A percentile compares a stretch with the other conserved stretches of the same genome.
Evolutionary conservation across 805 yeast species (phyloP).

Genomic region (Brettanomyces nanus): DNA sequence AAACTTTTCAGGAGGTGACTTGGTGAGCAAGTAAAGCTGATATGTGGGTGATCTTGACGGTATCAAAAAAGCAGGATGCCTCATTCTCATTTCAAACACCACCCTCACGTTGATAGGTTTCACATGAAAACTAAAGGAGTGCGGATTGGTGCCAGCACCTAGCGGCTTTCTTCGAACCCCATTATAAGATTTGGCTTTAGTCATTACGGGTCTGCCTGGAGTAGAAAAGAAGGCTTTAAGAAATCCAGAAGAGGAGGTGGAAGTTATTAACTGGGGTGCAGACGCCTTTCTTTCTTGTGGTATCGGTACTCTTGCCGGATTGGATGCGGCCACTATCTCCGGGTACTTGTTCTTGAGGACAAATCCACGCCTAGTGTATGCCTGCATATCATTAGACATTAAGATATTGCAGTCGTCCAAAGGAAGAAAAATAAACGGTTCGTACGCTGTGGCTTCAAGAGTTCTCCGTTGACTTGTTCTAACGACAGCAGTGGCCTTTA

Average conservation of each 20-base stretch:
- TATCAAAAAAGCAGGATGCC: slow-evolving; percentile 37
- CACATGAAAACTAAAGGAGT: slow-evolving; percentile 14
- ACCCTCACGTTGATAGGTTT: slow-evolving; percentile 30
- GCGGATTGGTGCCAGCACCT: neutral
- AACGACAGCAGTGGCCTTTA: slow-evolving; percentile 53
- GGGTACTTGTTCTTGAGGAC: slow-evolving; percentile 33
- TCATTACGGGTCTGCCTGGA: slow-evolving; percentile 2
- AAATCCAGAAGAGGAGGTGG: neutral
- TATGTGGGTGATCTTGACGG: slow-evolving; percentile 30
- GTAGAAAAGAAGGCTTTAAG: slow-evolving; percentile 2
- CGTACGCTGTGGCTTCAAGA: slow-evolving; percentile 28
- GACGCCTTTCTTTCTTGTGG: slow-evolving; percentile 6
- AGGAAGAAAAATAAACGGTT: slow-evolving; percentile 50
- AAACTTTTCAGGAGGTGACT: slow-evolving; percentile 15
- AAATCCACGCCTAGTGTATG: slow-evolving; percentile 37
- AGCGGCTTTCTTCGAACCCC: neutral
- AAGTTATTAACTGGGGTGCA: neutral
- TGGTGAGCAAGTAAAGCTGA: slow-evolving; percentile 17
- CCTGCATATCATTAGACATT: slow-evolving; percentile 30
- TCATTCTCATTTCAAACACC: slow-evolving; percentile 40
- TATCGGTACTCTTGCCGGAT: slow-evolving; percentile 2
- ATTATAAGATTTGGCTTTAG: neutral
- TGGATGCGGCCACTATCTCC: slow-evolving; percentile 33
- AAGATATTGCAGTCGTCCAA: slow-evolving; percentile 25
- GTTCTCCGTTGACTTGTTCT: slow-evolving; percentile 41